Percentiles rank a stretch among this genome's conserved stretches.
Evolutionary conservation across 192 early-diverging fungal species (phyloP).

Genomic region (Podila epicladia): DNA sequence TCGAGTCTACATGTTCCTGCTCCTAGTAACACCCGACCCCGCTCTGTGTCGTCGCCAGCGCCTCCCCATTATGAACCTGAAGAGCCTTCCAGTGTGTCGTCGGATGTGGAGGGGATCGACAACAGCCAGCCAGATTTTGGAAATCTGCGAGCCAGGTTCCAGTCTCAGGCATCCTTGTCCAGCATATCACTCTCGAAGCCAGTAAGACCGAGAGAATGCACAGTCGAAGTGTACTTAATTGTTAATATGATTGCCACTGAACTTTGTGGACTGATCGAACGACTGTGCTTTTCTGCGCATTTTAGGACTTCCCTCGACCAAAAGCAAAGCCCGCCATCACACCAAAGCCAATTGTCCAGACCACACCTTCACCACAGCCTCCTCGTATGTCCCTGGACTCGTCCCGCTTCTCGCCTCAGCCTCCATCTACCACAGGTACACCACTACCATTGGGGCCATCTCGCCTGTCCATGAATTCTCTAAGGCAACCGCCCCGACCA

Average conservation of each 20-base stretch:
- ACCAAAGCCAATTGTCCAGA: slow-evolving; percentile 10
- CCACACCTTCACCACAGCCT: background rate
- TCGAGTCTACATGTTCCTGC: background rate
- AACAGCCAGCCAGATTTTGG: slow-evolving; percentile 37
- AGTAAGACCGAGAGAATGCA: slow-evolving; percentile 4
- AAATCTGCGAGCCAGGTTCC: slow-evolving; percentile 46
- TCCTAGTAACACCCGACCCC: slow-evolving; percentile 18
- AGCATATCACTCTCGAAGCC: slow-evolving; percentile 10
- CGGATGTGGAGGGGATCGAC: slow-evolving; percentile 21
- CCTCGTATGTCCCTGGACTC: slow-evolving; percentile 32
- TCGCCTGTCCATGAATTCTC: slow-evolving; percentile 4
- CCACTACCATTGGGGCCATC: background rate
- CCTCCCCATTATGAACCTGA: slow-evolving; percentile 11
- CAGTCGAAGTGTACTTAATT: too few relatives aligned
- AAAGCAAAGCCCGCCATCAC: slow-evolving; percentile 20
- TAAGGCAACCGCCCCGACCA: slow-evolving; percentile 9
- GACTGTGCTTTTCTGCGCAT: background rate
- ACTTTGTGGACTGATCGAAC: background rate
- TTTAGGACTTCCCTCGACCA: slow-evolving; percentile 26
- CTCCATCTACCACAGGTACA: slow-evolving; percentile 2
- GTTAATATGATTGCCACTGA: background rate
- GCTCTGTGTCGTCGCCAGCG: slow-evolving; percentile 34
- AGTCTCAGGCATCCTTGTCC: slow-evolving; percentile 29
- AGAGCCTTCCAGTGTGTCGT: background rate
- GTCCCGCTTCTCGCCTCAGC: slow-evolving; percentile 4